Evolutionary conservation across 2,329 filamentous ascomycete species (phyloP), one percentile per base, ranked within the genome.

Genomic region (Alternaria atra): DNA sequence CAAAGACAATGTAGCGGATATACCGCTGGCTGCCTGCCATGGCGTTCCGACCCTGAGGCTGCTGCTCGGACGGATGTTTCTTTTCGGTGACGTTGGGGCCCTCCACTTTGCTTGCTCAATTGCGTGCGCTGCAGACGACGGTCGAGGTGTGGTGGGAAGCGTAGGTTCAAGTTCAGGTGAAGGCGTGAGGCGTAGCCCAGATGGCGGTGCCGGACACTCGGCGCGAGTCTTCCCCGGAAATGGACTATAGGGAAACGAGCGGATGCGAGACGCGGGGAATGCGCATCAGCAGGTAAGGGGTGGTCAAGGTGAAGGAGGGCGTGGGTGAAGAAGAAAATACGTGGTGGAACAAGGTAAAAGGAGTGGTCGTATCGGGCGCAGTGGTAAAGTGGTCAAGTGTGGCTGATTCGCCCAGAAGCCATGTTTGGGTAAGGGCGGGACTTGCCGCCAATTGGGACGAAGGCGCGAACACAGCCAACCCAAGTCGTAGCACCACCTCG

Each of bases 11-110:
- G 76, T 89, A 89, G 71, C 87, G 86, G 68, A 88, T 74, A 74
- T 93, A 92, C 81, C 91, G 89, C 80, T 90, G 88, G 69, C 87
- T 89, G 77, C 89, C 89, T 61, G 89, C 86, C 81, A 89, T 89
- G 84, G 86, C 87, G 95, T 91, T 50, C 44, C 48, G 64, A 53
- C 57, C 48, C 23, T 67, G 57, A 56, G 69, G 61, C 53, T 61
- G 65, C 29, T 55, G 60, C 44, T 58, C 59, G 50, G 60, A 63
- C 59, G 63, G 61, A 50, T 69, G 68, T 42, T 57, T 67, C 61
- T 72, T 69, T 56, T 74, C 64, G 30, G 58, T 42, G 13, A 62
- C 60, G 42, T 55, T 62, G 52, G 63, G 53, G 68, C 64, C 65
- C 72, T 77, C 74, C 72, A 73, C 69, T 53, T 71, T 73, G 70